Evolutionary conservation across 768 basidiomycete genomes (phyloP).

Genomic region (Vishniacozyma victoriae): DNA sequence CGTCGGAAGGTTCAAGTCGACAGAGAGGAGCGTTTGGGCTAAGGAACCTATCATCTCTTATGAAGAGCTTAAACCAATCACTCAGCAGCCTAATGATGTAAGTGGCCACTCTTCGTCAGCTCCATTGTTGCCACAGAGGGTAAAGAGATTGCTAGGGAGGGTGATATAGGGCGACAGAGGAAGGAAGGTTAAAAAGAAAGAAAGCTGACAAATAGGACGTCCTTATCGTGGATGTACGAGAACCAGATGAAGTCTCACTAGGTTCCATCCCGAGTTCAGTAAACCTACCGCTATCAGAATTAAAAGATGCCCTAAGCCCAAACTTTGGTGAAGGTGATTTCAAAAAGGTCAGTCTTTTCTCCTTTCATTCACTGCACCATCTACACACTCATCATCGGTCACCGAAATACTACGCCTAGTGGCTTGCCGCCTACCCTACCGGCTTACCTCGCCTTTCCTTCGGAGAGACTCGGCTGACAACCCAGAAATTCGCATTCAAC

Average conservation of each 20-base stretch:
- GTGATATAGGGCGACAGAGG: too few species aligned
- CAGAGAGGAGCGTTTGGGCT: conserved; percentile 53
- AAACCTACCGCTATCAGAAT: conserved; percentile 75
- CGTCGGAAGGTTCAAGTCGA: conserved; percentile 7
- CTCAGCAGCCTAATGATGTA: conserved; percentile 60
- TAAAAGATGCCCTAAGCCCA: conserved; percentile 63
- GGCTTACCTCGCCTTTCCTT: not conserved
- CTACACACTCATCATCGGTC: not conserved
- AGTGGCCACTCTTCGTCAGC: conserved; percentile 39
- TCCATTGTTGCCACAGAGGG: too few species aligned
- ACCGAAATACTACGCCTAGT: not conserved
- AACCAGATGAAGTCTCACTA: conserved; percentile 81
- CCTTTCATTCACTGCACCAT: not conserved
- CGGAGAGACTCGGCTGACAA: not conserved
- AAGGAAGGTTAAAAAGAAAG: too few species aligned
- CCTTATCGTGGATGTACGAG: conserved; percentile 60
- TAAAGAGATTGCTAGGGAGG: too few species aligned
- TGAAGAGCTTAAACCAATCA: conserved; percentile 72
- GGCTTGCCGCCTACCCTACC: not conserved
- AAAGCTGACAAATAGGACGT: conserved; percentile 27
- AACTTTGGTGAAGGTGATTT: conserved; percentile 42
- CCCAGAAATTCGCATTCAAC: conserved; percentile 44
- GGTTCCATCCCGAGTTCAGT: conserved; percentile 90
- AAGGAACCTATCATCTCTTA: conserved; percentile 64
- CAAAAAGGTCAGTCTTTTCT: conserved; percentile 28